Evolutionary conservation across 2,329 filamentous ascomycete species (phyloP).

Genomic region (Colletotrichum filicis): DNA sequence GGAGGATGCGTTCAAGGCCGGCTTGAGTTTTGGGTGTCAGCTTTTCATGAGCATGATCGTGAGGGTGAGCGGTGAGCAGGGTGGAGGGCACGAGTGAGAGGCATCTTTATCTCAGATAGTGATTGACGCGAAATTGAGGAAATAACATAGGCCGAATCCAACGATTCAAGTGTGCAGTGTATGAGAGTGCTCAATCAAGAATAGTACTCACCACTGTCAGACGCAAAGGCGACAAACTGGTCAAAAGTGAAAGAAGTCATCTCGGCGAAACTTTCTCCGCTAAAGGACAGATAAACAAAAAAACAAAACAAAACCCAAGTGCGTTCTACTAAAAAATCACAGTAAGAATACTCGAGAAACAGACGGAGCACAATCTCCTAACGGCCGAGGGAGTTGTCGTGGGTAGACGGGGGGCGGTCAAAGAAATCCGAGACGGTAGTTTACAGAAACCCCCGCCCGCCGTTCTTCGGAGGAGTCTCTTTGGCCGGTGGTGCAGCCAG

Average conservation of each 20-base stretch:
- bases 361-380: neutral
- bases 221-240: conserved; percentile 56
- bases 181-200: too few relatives aligned
- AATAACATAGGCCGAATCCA: neutral
- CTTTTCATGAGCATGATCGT: neutral
- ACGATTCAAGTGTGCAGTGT: neutral
- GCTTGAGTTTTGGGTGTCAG: conserved; percentile 48
- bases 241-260: conserved; percentile 40
- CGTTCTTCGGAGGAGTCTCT: conserved; percentile 16
- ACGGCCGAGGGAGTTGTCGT: neutral
- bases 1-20: conserved; percentile 70
- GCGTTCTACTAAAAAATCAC: neutral
- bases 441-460: conserved; percentile 4
- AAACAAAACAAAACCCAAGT: neutral
- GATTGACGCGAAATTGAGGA: neutral
- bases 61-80: neutral
- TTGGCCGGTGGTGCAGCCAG: conserved; percentile 15
- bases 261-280: neutral
- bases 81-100: neutral
- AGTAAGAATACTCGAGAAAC: neutral
- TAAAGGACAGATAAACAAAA: neutral
- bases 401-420: neutral
- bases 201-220: conserved; percentile 54
- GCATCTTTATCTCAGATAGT: neutral
- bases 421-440: neutral